Evolutionary conservation across 805 yeast species (phyloP).

Genomic region (Candida krabiensis): DNA sequence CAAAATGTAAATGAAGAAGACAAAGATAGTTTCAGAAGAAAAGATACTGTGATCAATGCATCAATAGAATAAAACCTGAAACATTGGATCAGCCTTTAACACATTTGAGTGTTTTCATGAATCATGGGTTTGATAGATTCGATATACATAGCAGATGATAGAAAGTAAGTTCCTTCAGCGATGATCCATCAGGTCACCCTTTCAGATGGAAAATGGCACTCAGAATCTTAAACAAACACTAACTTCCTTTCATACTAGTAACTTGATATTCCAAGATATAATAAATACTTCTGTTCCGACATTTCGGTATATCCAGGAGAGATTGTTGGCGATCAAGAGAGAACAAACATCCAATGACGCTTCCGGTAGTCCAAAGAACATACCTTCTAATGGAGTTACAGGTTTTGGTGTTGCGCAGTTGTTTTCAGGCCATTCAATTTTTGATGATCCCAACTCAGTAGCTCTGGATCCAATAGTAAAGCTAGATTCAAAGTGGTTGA

Average conservation of each 20-base stretch:
- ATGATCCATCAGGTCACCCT: no score
- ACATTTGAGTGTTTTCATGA: no score
- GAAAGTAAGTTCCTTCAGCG: conserved; percentile 29
- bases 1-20: no score
- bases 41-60: no score
- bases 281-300: conserved; percentile 28
- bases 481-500: conserved; percentile 29
- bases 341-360: conserved; percentile 10
- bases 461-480: conserved; percentile 27
- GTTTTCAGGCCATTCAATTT: conserved; percentile 7
- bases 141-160: conserved; percentile 29
- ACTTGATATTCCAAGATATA: conserved; percentile 26
- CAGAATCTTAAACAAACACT: no score
- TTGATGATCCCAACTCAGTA: conserved; percentile 25
- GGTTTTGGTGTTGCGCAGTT: not conserved
- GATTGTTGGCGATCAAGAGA: conserved; percentile 19
- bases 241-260: no score
- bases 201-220: no score
- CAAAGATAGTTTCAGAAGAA: no score
- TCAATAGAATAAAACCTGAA: no score
- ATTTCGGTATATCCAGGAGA: conserved; percentile 24
- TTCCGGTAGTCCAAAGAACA: no score
- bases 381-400: conserved; percentile 1
- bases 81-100: no score
- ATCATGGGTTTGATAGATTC: conserved; percentile 34